phyloP scores from a whole-genome alignment of 164 flowering plant genomes.

The Tinospora cordifolia region DNA sequence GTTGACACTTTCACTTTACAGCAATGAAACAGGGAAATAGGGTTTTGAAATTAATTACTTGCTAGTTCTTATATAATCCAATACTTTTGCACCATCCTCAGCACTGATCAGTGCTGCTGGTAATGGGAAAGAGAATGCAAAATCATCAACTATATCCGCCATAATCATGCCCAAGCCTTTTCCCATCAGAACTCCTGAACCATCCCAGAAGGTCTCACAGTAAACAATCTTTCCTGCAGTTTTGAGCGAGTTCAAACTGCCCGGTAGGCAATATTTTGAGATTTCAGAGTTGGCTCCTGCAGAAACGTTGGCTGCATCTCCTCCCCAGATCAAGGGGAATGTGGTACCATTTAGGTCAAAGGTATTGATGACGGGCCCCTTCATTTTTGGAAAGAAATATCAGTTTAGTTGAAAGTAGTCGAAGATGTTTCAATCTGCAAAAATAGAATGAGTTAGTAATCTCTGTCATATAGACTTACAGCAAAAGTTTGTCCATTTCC shows the following conservation, averaged over 20 bases:
- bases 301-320: constrained; percentile 14
- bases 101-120: constrained; percentile 7
- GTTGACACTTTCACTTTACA: background rate
- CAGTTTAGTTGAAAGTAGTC: background rate
- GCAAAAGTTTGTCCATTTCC: constrained; percentile 17
- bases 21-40: background rate
- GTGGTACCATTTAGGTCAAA: constrained; percentile 14
- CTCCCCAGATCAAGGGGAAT: constrained; percentile 19
- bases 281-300: background rate
- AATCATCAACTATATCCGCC: background rate
- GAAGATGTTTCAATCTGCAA: background rate
- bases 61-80: constrained; percentile 13
- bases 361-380: constrained; percentile 12
- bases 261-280: constrained; percentile 3
- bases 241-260: constrained; percentile 9
- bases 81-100: constrained; percentile 8
- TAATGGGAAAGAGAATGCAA: constrained; percentile 12
- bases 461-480: constrained; percentile 10
- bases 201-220: constrained; percentile 20
- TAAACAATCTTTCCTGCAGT: constrained; percentile 23
- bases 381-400: constrained; percentile 4
- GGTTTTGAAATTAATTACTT: constrained; percentile 8
- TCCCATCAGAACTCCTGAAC: constrained; percentile 11
- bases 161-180: constrained; percentile 19
- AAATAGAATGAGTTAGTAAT: background rate